Percentiles rank a stretch among this genome's conserved stretches.
phyloP scores from a whole-genome alignment of 2,329 filamentous ascomycete genomes.

The Alternaria alternata region DNA sequence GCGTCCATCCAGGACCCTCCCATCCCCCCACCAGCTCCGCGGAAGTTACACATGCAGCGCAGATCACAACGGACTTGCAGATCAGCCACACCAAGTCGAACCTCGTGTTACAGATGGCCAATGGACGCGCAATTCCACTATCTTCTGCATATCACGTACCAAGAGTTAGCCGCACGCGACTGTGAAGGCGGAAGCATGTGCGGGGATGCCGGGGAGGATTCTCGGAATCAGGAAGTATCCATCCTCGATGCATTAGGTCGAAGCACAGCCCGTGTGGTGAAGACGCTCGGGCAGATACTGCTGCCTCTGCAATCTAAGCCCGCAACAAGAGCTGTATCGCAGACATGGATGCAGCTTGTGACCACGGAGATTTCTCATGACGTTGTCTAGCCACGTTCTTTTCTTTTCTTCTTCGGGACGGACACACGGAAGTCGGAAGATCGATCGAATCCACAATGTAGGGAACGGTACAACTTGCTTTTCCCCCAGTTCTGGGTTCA shows the following conservation, averaged over 20 bases:
- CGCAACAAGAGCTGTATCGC: background rate
- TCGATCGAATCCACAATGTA: background rate
- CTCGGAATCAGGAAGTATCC: conserved; percentile 13
- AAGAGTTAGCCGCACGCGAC: background rate
- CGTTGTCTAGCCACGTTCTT: background rate
- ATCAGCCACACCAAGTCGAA: conserved; percentile 14
- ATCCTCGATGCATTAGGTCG: conserved; percentile 4
- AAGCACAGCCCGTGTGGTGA: conserved; percentile 7
- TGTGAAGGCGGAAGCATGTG: conserved; percentile 1
- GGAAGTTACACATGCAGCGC: conserved; percentile 16
- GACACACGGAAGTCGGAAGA: conserved; percentile 1
- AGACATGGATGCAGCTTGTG: background rate
- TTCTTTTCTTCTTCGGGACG: conserved; percentile 3
- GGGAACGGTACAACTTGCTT: conserved; percentile 12
- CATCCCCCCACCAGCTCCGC: conserved; percentile 18
- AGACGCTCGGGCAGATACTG: conserved; percentile 5
- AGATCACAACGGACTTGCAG: conserved; percentile 24
- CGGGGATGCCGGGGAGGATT: conserved; percentile 8
- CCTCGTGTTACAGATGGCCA: conserved; percentile 3
- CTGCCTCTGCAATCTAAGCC: background rate
- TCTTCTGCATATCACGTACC: background rate
- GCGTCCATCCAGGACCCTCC: conserved; percentile 10
- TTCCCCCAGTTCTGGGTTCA: conserved; percentile 3
- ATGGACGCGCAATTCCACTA: background rate
- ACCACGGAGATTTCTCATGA: background rate